Percentiles rank a stretch among this genome's conserved stretches.
Conservation (phyloP, 345 rosid genomes). For the Balakata baccata region DNA sequence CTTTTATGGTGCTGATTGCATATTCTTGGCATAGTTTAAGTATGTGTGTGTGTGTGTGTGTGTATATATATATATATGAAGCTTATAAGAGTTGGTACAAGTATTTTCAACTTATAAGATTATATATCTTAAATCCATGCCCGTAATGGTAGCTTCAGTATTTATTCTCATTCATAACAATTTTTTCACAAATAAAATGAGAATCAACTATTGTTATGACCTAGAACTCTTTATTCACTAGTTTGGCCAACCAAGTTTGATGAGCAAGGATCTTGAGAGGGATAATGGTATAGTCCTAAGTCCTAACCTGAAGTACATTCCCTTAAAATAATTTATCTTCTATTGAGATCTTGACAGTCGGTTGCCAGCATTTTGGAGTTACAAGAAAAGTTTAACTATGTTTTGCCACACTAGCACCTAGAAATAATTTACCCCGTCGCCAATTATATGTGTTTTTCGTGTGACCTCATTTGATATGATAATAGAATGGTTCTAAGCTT, state of each 20-base stretch:
- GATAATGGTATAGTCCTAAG: background rate
- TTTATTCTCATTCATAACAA: background rate
- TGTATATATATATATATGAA: background rate
- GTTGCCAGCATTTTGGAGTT: background rate
- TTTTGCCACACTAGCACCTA: background rate
- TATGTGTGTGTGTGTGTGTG: background rate
- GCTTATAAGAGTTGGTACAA: background rate
- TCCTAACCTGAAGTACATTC: background rate
- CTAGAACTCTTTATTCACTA: background rate
- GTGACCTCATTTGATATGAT: slow-evolving; percentile 9
- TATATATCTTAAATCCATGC: background rate
- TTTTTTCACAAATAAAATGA: background rate
- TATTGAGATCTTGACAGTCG: background rate
- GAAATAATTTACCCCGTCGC: background rate
- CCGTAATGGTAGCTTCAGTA: background rate
- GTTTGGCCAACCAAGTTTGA: background rate
- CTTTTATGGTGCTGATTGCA: background rate
- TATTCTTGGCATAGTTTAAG: too few species aligned
- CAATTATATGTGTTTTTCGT: background rate
- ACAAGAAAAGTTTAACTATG: background rate
- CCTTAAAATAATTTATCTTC: background rate
- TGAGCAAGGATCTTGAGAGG: background rate
- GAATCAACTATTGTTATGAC: background rate
- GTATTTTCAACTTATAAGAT: background rate
- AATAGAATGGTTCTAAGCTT: slow-evolving; percentile 9